Evolutionary conservation across 139 green algal genomes (phyloP).

Genomic region (Prasinococcaceae sp.): DNA sequence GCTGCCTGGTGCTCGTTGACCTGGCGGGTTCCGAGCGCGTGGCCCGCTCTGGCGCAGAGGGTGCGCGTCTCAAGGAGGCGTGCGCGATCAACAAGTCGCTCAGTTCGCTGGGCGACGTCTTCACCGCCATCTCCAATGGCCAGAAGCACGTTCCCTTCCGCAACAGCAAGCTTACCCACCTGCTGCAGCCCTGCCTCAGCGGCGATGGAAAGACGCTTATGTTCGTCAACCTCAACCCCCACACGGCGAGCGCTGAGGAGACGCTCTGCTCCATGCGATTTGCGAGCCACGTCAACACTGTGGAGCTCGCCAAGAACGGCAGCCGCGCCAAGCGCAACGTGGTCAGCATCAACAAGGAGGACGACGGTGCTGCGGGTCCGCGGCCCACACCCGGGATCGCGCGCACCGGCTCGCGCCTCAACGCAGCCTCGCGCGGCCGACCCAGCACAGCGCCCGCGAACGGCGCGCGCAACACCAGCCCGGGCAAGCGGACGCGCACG

Average conservation of each 20-base stretch:
- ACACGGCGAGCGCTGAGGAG: constrained; percentile 43
- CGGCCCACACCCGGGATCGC: too few relatives aligned
- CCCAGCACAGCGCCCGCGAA: too few relatives aligned
- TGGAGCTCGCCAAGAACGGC: too few relatives aligned
- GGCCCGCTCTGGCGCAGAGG: constrained; percentile 43
- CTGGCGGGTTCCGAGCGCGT: constrained; percentile 84
- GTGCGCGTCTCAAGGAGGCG: constrained; percentile 80
- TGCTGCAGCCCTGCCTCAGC: constrained; percentile 80
- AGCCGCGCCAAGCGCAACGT: too few relatives aligned
- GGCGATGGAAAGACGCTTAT: constrained; percentile 84
- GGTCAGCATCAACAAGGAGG: too few relatives aligned
- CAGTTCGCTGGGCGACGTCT: constrained; percentile 80
- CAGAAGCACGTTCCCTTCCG: constrained; percentile 79
- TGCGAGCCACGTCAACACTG: constrained; percentile 68
- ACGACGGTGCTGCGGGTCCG: too few relatives aligned
- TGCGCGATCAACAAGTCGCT: constrained; percentile 93
- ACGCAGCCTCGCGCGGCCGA: too few relatives aligned
- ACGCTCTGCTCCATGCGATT: constrained; percentile 77
- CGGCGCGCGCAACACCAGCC: too few relatives aligned
- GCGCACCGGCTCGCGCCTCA: too few relatives aligned
- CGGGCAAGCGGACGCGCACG: too few relatives aligned
- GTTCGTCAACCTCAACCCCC: constrained; percentile 80
- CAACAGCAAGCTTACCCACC: constrained; percentile 88
- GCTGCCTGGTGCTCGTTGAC: constrained; percentile 84
- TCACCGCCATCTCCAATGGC: constrained; percentile 31